Evolutionary conservation across 2,329 filamentous ascomycete genomes (phyloP), one percentile per base, ranked within the genome.

Genomic region (Neonectria punicea): DNA sequence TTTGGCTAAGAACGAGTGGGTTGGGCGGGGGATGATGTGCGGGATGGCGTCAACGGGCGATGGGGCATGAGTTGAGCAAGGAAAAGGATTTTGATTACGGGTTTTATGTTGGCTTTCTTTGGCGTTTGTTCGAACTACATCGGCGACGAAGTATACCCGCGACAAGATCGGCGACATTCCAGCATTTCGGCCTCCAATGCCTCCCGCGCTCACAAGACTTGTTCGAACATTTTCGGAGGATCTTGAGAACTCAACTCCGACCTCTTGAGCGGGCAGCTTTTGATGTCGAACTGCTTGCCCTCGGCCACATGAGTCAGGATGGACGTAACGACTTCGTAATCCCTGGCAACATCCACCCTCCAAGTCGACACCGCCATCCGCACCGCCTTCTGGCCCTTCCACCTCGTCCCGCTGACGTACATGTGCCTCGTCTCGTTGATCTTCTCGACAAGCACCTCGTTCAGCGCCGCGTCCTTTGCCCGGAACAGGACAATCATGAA

Each of bases 361-460:
- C 94, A 97, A 74, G 92, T 98, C 43, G 92, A 91, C 46, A 97
- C 89, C 0, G 95, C 94, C 71, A 97, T 88, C n/a, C 95, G 86
- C 66, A 90, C 91, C 9, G 94, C 94, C 61, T 90, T 87, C 61
- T 83, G 81, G 0, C 91, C 92, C 46, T 89, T 83, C 93, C 94
- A 98, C 50, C 80, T 84, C 13, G 93, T 97, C 0, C 92, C 92
- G 65, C 92, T 94, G 5, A 97, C 91, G 74, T 94, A 97, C 73
- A 97, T 91, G 74, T 87, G 88, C 44, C 89, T 86, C 1, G 87
- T 90, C 5, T 80, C 85, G 75, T 97, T 97, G 72, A 98, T 94
- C 58, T 81, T 87, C 9, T 85, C 81, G 0, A 92, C 90, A n/a
- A 98, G 80, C 43, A 82, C 80, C 1, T 82, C 77, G 72, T 97